Base-by-base conservation (phyloP, 2,329 filamentous ascomycete genomes). In the Pseudonectria buxi region DNA sequence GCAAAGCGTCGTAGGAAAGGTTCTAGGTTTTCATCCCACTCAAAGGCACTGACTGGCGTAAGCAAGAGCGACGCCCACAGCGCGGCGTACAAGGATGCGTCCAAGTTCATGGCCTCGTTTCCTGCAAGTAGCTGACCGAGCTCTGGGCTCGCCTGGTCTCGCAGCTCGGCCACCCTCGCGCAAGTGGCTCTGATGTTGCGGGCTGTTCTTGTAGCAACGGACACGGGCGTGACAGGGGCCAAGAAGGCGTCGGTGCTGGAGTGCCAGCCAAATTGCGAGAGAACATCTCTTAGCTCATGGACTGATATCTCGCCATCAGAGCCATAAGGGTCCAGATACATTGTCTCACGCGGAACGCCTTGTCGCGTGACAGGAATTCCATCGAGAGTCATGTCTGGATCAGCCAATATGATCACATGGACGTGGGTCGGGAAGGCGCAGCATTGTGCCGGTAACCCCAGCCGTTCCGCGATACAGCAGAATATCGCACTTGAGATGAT, bases 401-500 rank as follows among this genome's bases (percentile, higher is more conserved):
- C 70, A 5, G 83, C 74, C 33, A 75, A 69, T 10, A 96, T 77
- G 34, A 94, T 78, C 13, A 79, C 84, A 54, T 94, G 83, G 11
- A 95, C 86, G 55, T 95, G 88, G 45, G 78, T 84, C 4, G 90
- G 87, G 51, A 90, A 85, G 28, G 83, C 81, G 48, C 85, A 90
- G 35, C 85, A 87, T 24, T 78, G 76, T 1, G 89, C 86, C 47
- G 82, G 73, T 30, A 98, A 61, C 2, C 83, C 84, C 10, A 95
- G 57, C 26, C 83, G 74, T 36, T 76, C 71, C 1, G 87, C 89
- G 12, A 96, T 59, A 38, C 79, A 81, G 53, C 84, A 92, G 61
- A 83, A 98, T 43, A 96, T 94, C 40, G 82, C 83, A 36, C 83
- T 83, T 2, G 87, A 92, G 42, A 95, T 83, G 33, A 95, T 71